Conservation (phyloP, 2,329 filamentous ascomycete species). For the Fusarium multiceps region DNA sequence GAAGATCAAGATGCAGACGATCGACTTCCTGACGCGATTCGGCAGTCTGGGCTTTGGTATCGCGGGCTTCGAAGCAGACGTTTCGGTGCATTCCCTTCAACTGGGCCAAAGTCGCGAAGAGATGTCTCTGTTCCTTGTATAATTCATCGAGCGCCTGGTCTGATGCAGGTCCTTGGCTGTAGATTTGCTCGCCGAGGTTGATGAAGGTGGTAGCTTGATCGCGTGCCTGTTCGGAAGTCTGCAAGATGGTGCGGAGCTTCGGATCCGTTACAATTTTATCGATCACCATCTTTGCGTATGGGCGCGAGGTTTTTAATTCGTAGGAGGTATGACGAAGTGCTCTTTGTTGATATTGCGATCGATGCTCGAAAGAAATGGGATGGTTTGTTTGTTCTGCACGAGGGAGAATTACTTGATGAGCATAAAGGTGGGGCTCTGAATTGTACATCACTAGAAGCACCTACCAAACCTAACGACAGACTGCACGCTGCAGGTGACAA, state of each 20-base stretch:
- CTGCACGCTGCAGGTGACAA: neutral
- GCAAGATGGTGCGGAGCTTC: conserved; percentile 73
- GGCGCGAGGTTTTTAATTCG: neutral
- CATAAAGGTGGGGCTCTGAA: conserved; percentile 5
- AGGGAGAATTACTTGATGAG: neutral
- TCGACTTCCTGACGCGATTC: conserved; percentile 93
- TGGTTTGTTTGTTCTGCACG: conserved; percentile 20
- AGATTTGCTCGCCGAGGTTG: conserved; percentile 61
- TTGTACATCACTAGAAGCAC: neutral
- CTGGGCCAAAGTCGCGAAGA: conserved; percentile 82
- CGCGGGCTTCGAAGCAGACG: conserved; percentile 81
- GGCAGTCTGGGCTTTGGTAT: conserved; percentile 87
- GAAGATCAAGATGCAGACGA: conserved; percentile 87
- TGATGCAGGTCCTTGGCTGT: conserved; percentile 54
- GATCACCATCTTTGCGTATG: conserved; percentile 50
- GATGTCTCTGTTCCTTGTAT: conserved; percentile 80
- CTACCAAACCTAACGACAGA: neutral
- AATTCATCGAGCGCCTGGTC: conserved; percentile 67
- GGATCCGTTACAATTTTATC: conserved; percentile 56
- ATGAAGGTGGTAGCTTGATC: conserved; percentile 76
- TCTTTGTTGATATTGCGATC: neutral
- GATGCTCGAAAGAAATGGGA: conserved; percentile 1
- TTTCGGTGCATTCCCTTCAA: conserved; percentile 85
- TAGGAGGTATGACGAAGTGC: neutral
- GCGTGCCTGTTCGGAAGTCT: conserved; percentile 78